Percentiles rank a stretch among this genome's conserved stretches.
These are phyloP conservation scores for Rubroboletus satanas DNA, from an alignment of 768 basidiomycete genomes.

Conservation along the genomic window DNA sequence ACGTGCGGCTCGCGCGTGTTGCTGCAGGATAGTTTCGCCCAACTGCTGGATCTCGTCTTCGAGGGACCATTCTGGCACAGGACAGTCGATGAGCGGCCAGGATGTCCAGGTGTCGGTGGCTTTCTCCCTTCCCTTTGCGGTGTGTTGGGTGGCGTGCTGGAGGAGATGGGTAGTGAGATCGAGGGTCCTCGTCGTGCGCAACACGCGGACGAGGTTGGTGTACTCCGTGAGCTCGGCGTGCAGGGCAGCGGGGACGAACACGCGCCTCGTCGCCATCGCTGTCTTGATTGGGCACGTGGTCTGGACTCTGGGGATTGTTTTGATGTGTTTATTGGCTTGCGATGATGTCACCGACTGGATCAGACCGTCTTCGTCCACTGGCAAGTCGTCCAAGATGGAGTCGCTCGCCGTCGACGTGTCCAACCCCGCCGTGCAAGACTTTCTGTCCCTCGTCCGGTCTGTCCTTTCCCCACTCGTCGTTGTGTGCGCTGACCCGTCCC, in stretches of 20 bases:
- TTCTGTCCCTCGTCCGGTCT: slow-evolving; percentile 59
- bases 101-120: slow-evolving; percentile 59
- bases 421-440: slow-evolving; percentile 61
- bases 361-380: no score
- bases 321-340: slow-evolving; percentile 1
- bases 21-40: slow-evolving; percentile 36
- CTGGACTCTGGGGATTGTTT: slow-evolving; percentile 1
- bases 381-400: slow-evolving; percentile 41
- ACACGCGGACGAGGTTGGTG: slow-evolving; percentile 57
- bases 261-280: slow-evolving; percentile 23
- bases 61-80: slow-evolving; percentile 65
- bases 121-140: slow-evolving; percentile 3
- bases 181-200: slow-evolving; percentile 54
- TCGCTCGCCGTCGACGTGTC: slow-evolving; percentile 53
- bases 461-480: neutral
- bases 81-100: slow-evolving; percentile 74
- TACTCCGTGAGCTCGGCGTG: slow-evolving; percentile 69
- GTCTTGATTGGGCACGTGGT: neutral
- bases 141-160: slow-evolving; percentile 14
- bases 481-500: neutral
- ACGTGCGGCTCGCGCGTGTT: neutral
- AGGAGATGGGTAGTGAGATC: slow-evolving; percentile 56
- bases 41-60: slow-evolving; percentile 63
- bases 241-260: slow-evolving; percentile 47
- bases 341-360: slow-evolving; percentile 20